A percentile compares a stretch with the other conserved stretches of the same genome.
These are phyloP conservation scores for Cenchrus purpureus DNA, from an alignment of 176 grass and related monocot genomes.

Conservation along the genomic window DNA sequence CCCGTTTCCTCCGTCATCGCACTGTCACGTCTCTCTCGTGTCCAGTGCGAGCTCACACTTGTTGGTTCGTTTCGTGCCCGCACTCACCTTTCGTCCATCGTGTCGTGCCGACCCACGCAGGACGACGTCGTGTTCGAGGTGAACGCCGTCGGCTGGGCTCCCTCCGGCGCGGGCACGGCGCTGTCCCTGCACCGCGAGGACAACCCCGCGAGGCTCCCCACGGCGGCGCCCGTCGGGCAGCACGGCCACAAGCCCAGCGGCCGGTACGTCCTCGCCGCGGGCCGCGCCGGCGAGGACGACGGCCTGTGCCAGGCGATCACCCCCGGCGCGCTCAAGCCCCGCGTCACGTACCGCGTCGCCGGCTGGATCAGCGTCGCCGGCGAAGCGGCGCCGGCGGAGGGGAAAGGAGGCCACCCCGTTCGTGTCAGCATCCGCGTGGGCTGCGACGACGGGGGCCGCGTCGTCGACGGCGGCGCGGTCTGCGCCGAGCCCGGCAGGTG, in stretches of 20 bases:
- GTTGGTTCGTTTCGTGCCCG: background rate
- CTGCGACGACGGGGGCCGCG: constrained; percentile 6
- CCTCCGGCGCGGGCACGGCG: constrained; percentile 37
- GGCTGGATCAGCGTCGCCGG: constrained; percentile 36
- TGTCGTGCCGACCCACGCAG: constrained; percentile 24
- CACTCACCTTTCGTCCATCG: background rate
- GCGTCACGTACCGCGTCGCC: constrained; percentile 49
- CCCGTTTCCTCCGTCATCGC: background rate
- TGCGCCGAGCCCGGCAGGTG: constrained; percentile 23
- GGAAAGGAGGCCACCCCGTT: background rate
- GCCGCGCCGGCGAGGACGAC: constrained; percentile 29
- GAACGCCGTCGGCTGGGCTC: constrained; percentile 42
- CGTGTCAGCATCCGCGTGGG: constrained; percentile 22
- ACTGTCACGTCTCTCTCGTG: background rate
- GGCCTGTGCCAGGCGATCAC: constrained; percentile 47
- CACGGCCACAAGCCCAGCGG: constrained; percentile 3
- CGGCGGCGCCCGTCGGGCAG: background rate
- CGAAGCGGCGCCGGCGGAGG: background rate
- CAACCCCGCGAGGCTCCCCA: background rate
- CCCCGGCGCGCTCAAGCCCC: constrained; percentile 13
- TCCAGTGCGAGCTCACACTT: background rate
- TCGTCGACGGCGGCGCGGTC: constrained; percentile 37
- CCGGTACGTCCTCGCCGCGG: constrained; percentile 25
- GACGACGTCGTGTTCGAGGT: constrained; percentile 50
- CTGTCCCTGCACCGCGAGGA: constrained; percentile 37